phyloP scores from a whole-genome alignment of 164 flowering plant species.

The Nelumbo lutea region DNA sequence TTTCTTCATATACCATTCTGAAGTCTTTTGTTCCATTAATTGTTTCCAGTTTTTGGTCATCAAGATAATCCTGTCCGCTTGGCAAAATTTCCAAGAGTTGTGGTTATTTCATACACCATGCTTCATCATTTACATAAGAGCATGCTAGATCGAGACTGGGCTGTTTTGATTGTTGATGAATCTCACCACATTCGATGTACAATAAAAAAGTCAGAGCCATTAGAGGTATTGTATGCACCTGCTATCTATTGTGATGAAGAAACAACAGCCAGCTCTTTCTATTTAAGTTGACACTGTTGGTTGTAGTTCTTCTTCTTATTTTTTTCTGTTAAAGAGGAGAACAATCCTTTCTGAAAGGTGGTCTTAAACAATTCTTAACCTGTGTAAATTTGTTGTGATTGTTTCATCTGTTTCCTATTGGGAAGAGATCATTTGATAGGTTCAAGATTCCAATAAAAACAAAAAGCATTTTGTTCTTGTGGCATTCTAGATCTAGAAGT shows the following conservation, averaged over 20 bases:
- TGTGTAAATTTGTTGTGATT: neutral
- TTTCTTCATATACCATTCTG: neutral
- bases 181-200: conserved; percentile 86
- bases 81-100: conserved; percentile 59
- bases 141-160: conserved; percentile 77
- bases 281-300: neutral
- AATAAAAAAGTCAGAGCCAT: conserved; percentile 59
- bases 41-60: conserved; percentile 78
- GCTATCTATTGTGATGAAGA: neutral
- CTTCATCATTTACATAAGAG: conserved; percentile 63
- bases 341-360: neutral
- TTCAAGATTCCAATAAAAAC: neutral
- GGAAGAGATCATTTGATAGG: neutral
- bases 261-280: neutral
- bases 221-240: conserved; percentile 50
- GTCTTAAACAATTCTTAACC: neutral
- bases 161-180: conserved; percentile 83
- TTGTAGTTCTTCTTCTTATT: too few relatives aligned
- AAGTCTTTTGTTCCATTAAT: conserved; percentile 9
- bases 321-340: neutral
- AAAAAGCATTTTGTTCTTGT: neutral
- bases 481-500: neutral
- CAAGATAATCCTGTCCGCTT: conserved; percentile 63
- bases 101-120: conserved; percentile 89
- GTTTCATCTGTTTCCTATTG: neutral